Conservation (phyloP, 2,329 filamentous ascomycete species). For the Tothia fuscella region DNA sequence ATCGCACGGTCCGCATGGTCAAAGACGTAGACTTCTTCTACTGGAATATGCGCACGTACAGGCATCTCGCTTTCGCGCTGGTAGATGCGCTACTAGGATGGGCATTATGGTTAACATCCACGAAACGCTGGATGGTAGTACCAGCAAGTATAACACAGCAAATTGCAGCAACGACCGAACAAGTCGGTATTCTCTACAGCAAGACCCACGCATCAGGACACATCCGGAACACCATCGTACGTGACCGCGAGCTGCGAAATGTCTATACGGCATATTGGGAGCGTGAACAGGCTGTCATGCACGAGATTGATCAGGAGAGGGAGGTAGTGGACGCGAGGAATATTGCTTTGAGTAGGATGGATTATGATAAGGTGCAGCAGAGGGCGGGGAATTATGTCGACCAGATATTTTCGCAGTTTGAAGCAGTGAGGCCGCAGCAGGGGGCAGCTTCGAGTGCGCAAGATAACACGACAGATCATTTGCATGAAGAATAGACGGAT, state of each 20-base stretch:
- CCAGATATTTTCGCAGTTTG: not conserved
- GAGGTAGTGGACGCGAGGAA: conserved; percentile 63
- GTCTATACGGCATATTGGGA: conserved; percentile 66
- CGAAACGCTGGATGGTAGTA: conserved; percentile 62
- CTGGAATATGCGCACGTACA: conserved; percentile 55
- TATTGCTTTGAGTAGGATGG: conserved; percentile 51
- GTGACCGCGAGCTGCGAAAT: conserved; percentile 59
- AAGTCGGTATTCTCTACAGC: conserved; percentile 2
- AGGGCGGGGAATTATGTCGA: not conserved
- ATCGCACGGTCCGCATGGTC: conserved; percentile 47
- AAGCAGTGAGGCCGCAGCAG: not conserved
- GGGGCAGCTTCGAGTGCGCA: too few relatives aligned
- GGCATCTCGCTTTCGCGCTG: conserved; percentile 50
- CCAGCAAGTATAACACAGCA: conserved; percentile 52
- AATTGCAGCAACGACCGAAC: conserved; percentile 43
- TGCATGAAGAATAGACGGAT: too few relatives aligned
- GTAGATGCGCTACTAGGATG: conserved; percentile 53
- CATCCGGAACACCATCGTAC: conserved; percentile 64
- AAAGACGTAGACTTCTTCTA: conserved; percentile 57
- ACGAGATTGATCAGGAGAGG: conserved; percentile 65
- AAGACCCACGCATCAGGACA: too few relatives aligned
- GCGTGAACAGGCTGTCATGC: conserved; percentile 60
- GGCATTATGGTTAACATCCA: conserved; percentile 63
- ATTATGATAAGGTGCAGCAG: conserved; percentile 34
- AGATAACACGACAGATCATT: too few relatives aligned